Evolutionary conservation across 1,284 basidiomycete genomes (phyloP), one percentile per base, ranked within the genome.

Genomic region (Ceratobasidium sp.): DNA sequence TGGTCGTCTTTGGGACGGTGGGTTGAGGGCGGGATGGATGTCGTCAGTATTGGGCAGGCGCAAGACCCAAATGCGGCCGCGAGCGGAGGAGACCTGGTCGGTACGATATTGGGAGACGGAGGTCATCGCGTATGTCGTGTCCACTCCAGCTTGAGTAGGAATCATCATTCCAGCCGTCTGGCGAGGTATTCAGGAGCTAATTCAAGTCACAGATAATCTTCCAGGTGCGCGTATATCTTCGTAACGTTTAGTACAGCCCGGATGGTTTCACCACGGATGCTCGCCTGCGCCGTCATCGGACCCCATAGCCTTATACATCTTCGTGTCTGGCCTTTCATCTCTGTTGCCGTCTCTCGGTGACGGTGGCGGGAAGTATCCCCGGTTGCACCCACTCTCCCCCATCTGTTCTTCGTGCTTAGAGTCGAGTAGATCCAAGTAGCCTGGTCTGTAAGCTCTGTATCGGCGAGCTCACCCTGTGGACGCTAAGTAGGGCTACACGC

Each of bases 251-350:
- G 33, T 33, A 33, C 4, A 33, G 4, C 4, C 33, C 33, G 33
- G 4, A 33, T 33, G 33, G 4, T 42, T 56, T 65, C 71, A 75
- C 71, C 71, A 65, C 71, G 71, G 48, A 65, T 59, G 65, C 71
- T 75, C 61, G 65, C 71, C 61, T 61, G 48, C 71, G 33, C 65
- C 61, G 28, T 42, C 20, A 50, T 54, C 17, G 48, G 61, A 61
- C 64, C 61, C 71, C 46, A n/a, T 33, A 12, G 65, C 61, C 71
- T 61, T 50, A 48, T 64, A 75, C 7, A 59, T 61, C 48, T 48
- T 64, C n/a, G 61, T 46, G 33, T 48, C 52, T 6, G 65, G 33
- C 42, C 38, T 75, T 38, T 75, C 57, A n/a, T 48, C 71, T 26
- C 38, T 59, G 20, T 23, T 48, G 4, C 59, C 12, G 23, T 48